phyloP scores from a whole-genome alignment of 1,284 basidiomycete species.

The Ustilago nuda region DNA sequence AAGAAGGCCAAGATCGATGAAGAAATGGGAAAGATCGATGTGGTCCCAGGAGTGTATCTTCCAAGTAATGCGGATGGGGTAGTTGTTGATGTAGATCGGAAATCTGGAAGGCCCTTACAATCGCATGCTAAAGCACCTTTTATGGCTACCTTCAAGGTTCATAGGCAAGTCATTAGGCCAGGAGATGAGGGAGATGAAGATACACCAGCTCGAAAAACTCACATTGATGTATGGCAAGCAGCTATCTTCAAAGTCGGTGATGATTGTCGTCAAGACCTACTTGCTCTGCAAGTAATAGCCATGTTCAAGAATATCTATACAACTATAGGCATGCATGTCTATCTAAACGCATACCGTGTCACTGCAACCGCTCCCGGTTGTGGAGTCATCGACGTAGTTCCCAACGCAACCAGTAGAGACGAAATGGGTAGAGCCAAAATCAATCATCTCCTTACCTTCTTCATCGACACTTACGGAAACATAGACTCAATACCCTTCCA shows the following conservation, averaged over 20 bases:
- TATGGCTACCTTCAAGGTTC: slow-evolving; percentile 99
- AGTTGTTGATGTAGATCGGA: slow-evolving; percentile 95
- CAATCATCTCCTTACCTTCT: slow-evolving; percentile 94
- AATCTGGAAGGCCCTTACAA: slow-evolving; percentile 93
- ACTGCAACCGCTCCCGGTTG: slow-evolving; percentile 98
- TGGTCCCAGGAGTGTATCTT: slow-evolving; percentile 93
- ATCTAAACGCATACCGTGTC: slow-evolving; percentile 95
- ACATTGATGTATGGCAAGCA: slow-evolving; percentile 86
- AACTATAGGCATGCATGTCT: slow-evolving; percentile 84
- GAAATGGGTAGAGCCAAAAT: slow-evolving; percentile 99
- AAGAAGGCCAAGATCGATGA: slow-evolving; percentile 99
- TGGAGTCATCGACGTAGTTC: slow-evolving; percentile 98
- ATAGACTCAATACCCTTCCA: slow-evolving; percentile 91
- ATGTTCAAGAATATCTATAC: slow-evolving; percentile 99
- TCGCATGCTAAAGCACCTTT: slow-evolving; percentile 99
- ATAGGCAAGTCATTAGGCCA: slow-evolving; percentile 70
- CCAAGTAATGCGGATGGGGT: slow-evolving; percentile 97
- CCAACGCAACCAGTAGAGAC: slow-evolving; percentile 96
- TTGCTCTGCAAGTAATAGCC: slow-evolving; percentile 95
- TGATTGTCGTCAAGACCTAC: slow-evolving; percentile 96
- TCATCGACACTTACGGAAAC: slow-evolving; percentile 92
- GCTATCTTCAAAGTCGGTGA: slow-evolving; percentile 99
- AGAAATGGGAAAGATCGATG: slow-evolving; percentile 95
- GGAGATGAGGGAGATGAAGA: slow-evolving; percentile 47
- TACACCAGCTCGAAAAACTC: slow-evolving; percentile 41